Percentiles rank a stretch among this genome's conserved stretches.
Evolutionary conservation across 2,329 filamentous ascomycete genomes (phyloP).

Genomic region (Huntiella savannae): DNA sequence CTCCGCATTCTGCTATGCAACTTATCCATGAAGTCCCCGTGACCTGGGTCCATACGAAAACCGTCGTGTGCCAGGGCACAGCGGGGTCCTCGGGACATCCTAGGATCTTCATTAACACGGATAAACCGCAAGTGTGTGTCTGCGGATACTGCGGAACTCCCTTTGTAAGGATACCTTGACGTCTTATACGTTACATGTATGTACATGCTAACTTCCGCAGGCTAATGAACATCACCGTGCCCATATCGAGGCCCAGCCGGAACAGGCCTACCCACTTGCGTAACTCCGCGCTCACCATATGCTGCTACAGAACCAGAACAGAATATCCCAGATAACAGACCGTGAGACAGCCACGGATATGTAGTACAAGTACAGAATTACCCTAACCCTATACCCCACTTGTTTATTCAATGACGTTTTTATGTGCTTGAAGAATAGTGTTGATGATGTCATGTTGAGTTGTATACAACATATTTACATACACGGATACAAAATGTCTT

Average conservation of each 20-base stretch:
- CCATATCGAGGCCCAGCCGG: slow-evolving; percentile 63
- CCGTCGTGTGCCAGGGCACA: slow-evolving; percentile 80
- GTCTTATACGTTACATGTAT: neutral
- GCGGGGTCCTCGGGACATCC: slow-evolving; percentile 83
- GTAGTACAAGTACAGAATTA: neutral
- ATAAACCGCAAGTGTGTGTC: slow-evolving; percentile 81
- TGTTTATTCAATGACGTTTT: neutral
- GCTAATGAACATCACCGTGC: slow-evolving; percentile 77
- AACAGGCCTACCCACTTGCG: slow-evolving; percentile 63
- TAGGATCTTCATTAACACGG: slow-evolving; percentile 88
- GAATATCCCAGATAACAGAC: neutral
- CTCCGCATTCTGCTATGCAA: slow-evolving; percentile 76
- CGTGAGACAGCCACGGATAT: slow-evolving; percentile 1
- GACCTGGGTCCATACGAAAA: slow-evolving; percentile 64
- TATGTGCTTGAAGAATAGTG: no score
- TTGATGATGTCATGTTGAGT: no score
- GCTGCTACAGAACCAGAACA: no score
- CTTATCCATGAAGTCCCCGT: slow-evolving; percentile 94
- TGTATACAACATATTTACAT: no score
- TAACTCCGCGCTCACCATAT: slow-evolving; percentile 15
- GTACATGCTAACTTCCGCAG: slow-evolving; percentile 26
- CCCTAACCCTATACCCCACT: no score
- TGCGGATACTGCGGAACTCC: slow-evolving; percentile 91
- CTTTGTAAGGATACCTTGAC: slow-evolving; percentile 44
- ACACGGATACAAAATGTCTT: slow-evolving; percentile 19